Conservation (phyloP, 331 rosid genomes). For the Rosa hybrid region DNA sequence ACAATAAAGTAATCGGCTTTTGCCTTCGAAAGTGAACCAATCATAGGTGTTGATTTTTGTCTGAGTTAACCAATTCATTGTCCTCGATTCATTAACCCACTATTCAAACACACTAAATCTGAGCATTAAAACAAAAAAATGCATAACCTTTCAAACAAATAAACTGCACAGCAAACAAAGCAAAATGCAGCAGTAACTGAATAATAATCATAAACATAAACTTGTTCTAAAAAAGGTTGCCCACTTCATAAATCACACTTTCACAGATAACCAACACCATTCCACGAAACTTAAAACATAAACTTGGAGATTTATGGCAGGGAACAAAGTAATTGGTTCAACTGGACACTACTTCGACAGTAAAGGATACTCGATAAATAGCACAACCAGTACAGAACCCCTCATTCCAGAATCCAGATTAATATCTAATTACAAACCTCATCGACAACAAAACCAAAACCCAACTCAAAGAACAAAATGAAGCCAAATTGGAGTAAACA, state of each 20-base stretch:
- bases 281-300: too few relatives aligned
- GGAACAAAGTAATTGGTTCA: too few relatives aligned
- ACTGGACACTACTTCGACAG: too few relatives aligned
- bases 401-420: too few relatives aligned
- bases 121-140: background rate
- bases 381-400: too few relatives aligned
- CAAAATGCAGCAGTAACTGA: background rate
- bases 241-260: background rate
- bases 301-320: too few relatives aligned
- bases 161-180: background rate
- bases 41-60: background rate
- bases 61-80: background rate
- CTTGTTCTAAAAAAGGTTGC: background rate
- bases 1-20: background rate
- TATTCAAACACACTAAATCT: background rate
- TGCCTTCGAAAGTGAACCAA: background rate
- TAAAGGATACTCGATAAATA: too few relatives aligned
- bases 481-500: too few relatives aligned
- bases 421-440: too few relatives aligned
- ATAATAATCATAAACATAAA: background rate
- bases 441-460: too few relatives aligned
- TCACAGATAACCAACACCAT: background rate
- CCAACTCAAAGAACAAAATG: too few relatives aligned
- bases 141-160: conserved; percentile 4
- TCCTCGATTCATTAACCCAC: background rate